Conservation (phyloP, 73 alveolate species). For the Durusdinium trenchii region DNA sequence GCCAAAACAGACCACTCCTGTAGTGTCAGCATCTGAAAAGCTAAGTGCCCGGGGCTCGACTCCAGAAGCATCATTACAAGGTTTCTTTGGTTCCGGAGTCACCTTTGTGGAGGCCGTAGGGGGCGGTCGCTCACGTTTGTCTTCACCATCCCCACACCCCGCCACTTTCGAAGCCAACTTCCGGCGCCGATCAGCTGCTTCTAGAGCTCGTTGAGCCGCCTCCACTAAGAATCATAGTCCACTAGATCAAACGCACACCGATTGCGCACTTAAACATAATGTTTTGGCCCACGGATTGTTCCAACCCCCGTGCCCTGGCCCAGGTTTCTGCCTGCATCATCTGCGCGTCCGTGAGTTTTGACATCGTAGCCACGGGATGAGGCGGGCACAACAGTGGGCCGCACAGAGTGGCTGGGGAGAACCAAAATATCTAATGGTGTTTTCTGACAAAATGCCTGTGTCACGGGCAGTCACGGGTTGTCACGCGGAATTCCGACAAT, state of each 20-base stretch:
- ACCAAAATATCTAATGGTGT: too few species aligned
- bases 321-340: too few species aligned
- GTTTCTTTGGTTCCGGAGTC: background rate
- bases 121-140: background rate
- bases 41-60: background rate
- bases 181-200: background rate
- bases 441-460: background rate
- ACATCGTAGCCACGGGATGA: too few species aligned
- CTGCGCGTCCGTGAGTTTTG: too few species aligned
- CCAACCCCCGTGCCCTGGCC: too few species aligned
- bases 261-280: too few species aligned
- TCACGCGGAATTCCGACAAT: conserved; percentile 20
- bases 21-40: background rate
- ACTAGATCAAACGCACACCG: too few species aligned
- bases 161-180: background rate
- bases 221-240: too few species aligned
- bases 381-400: too few species aligned
- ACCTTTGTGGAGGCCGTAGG: background rate
- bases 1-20: background rate
- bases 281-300: too few species aligned
- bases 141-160: background rate
- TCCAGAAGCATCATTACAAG: background rate
- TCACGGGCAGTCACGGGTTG: conserved; percentile 31
- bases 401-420: too few species aligned
- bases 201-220: background rate